Evolutionary conservation across 2,329 filamentous ascomycete species (phyloP), one percentile per base, ranked within the genome.

Genomic region (Exophiala lecanii-corni): DNA sequence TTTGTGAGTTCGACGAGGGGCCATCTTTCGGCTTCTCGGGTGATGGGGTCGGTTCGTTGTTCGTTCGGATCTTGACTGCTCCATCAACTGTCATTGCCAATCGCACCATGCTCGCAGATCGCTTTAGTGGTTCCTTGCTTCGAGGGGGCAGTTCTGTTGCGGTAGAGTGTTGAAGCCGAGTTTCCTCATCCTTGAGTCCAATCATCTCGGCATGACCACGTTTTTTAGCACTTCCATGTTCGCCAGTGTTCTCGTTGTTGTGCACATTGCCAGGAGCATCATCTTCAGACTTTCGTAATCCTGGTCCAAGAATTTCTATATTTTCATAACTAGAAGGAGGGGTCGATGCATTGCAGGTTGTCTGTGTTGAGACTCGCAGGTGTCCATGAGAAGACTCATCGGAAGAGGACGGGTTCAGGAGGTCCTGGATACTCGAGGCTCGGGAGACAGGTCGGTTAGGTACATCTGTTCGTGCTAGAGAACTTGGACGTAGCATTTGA

Each of bases 51-150:
- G 75, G 72, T 50, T 83, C 79, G 49, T 82, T 75, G 41, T 83
- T 73, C 12, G 77, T 79, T 16, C 89, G 79, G 39, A 96, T 74
- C 57, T 91, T 84, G n/a, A 91, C 91, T 59, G 89, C 91, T 54
- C 91, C 91, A 59, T 96, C 88, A 21, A 89, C 75, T 13, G 87
- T 92, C 58, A 92, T 80, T 2, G 86, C 88, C 19, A 96, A 73
- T 36, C 88, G 82, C 44, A 94, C 75, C 75, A 36, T 64, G 62
- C 20, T 63, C 59, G 38, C 64, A 53, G 45, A 68, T 65, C 16
- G 65, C 61, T 19, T 63, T 9, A 54, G 36, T 6, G 54, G 44
- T 25, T 51, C 50, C 10, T 47, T 55, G 12, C 21, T 36, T 23
- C 25, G 36, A 16, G 66, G 64, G 1, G 65, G 67, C 39, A 61